Evolutionary conservation across 164 flowering plant species (phyloP).

Genomic region (Chimonanthus praecox): DNA sequence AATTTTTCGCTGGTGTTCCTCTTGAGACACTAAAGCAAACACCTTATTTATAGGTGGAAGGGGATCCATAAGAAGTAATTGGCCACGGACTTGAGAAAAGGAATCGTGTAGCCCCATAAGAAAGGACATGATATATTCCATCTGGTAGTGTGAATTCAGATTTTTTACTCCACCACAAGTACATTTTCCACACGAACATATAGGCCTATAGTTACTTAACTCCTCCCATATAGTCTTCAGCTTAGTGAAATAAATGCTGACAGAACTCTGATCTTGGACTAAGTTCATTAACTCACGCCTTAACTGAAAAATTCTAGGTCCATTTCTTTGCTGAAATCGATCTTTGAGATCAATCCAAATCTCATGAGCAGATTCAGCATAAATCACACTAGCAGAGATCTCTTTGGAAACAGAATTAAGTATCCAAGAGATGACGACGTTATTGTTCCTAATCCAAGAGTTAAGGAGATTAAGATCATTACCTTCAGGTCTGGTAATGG

Average conservation of each 20-base stretch:
- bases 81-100: not conserved
- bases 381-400: not conserved
- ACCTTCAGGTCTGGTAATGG: too few relatives aligned
- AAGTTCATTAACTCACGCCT: not conserved
- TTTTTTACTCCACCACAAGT: too few relatives aligned
- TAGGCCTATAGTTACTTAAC: not conserved
- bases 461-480: not conserved
- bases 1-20: not conserved
- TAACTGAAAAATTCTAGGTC: constrained; percentile 4
- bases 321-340: not conserved
- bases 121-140: not conserved
- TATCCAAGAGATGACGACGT: constrained; percentile 3
- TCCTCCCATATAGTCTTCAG: constrained; percentile 4
- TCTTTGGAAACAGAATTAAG: constrained; percentile 1
- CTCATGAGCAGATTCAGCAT: not conserved
- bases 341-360: constrained; percentile 1
- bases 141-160: too few relatives aligned
- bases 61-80: constrained; percentile 1
- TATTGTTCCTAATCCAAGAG: not conserved
- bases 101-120: constrained; percentile 6
- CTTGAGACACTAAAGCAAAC: not conserved
- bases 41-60: not conserved
- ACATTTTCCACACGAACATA: not conserved
- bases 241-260: constrained; percentile 2
- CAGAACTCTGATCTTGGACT: not conserved